Base-by-base conservation (phyloP, 2,329 filamentous ascomycete species). In the Apiospora pterosperma region DNA sequence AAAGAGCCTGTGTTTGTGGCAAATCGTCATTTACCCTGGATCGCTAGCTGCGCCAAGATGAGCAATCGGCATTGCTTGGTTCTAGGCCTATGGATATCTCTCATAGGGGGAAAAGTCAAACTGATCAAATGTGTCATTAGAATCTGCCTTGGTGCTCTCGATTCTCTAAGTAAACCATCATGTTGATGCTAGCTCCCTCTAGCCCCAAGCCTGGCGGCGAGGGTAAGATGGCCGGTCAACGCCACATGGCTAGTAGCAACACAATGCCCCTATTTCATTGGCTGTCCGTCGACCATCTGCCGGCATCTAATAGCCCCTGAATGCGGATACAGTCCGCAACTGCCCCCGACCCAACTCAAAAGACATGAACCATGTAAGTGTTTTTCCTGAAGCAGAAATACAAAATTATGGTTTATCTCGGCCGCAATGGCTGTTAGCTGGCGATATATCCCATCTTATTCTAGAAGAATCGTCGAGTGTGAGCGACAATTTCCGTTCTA, bases 351-450 rank as follows among this genome's bases (percentile, higher is more conserved):
- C 48, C 48, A 55, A 2, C 16, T 34, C 16, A 8, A 19, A 34
- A 31, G 28, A 16, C 28, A 34, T 34, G 5, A 31, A n/a, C n/a
- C n/a, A n/a, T n/a, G n/a, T n/a, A n/a, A n/a, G n/a, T n/a, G n/a
- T 34, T 4, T 11, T 12, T 2, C 14, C 2, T 4, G 7, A 55
- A n/a, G n/a, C 0, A 55, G 4, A 2, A 1, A 4, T 11, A 3
- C 11, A 2, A 12, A 11, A 11, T 5, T 3, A 34, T n/a, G 28
- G 7, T 3, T n/a, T 16, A 11, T 2, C 34, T 12, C n/a, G 19
- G 8, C 16, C 12, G 28, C 28, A 31, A n/a, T 11, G 10, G n/a
- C 2, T 34, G 4, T 2, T 19, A 3, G 5, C 4, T 12, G 25
- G 1, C 1, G 3, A 21, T 34, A n/a, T 0, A 8, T 3, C 12